Base-by-base conservation (phyloP, 2,329 filamentous ascomycete species). In the Fusarium sp. region DNA sequence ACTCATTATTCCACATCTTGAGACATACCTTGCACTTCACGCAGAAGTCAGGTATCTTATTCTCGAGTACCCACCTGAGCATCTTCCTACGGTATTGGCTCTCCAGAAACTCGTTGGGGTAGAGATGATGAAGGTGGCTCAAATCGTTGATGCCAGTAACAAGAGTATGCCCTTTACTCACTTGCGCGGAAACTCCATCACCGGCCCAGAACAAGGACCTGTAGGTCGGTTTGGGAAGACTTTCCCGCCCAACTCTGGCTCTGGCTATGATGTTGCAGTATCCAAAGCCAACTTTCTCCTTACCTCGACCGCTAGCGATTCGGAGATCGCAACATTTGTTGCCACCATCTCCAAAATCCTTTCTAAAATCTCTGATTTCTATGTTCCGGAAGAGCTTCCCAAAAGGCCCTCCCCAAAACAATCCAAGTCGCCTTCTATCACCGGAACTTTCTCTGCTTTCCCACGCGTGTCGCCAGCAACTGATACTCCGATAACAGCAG, bases 1-100 rank as follows among this genome's bases (percentile, higher is more conserved):
- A 1, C 80, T 89, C 3, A 81, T 90, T 23, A 80, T 90, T 38
- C 86, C 88, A 2, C 86, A 89, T 62, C 80, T 91, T 2, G 88
- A 90, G 70, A 83, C 84, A 0, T 90, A 88, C 65, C 79, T 90
- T 49, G 81, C 83, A 6, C 78, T 82, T 3, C 85, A 89, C 66
- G 72, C 82, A 4, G 79, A 83, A 37, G 84, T 86, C 20, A 83
- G 84, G 11, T 85, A 89, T 58, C 81, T 91, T 1, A 75, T 91
- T 7, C 79, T 91, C 10, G 85, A 89, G 57, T 90, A 88, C 65
- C 83, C 87, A 0, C 77, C 84, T 0, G 83, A 85, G 49, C 85
- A 90, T 64, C 80, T 90, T 3, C 71, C 83, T 3, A 88, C 87
- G 4, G 80, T 89, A 3, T 73, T 89, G 6, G 86, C 87, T 1